phyloP scores from a whole-genome alignment of 2,329 filamentous ascomycete genomes.

The Endothia cerciana region DNA sequence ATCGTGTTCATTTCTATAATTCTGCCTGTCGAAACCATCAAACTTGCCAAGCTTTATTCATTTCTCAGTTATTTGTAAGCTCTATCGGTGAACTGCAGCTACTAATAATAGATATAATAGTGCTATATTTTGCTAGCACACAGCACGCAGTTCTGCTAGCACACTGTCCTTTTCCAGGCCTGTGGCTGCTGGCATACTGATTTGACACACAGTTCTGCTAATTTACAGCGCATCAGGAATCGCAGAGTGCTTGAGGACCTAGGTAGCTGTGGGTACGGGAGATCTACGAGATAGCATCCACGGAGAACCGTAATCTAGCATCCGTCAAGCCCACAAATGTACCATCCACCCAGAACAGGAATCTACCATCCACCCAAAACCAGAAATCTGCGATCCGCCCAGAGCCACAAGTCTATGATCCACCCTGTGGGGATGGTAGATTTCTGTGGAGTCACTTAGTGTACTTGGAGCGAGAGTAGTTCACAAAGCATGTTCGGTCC shows the following conservation, averaged over 20 bases:
- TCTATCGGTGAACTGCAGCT: slow-evolving; percentile 3
- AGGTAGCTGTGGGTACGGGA: neutral
- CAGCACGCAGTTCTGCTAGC: too few species aligned
- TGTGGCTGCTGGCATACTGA: too few species aligned
- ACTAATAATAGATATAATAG: neutral
- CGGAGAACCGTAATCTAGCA: neutral
- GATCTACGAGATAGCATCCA: slow-evolving; percentile 2
- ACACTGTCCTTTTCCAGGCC: too few species aligned
- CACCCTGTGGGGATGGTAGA: neutral
- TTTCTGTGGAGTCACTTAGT: slow-evolving; percentile 1
- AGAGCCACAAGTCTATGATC: neutral
- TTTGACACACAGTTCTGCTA: neutral
- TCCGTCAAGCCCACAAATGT: too few species aligned
- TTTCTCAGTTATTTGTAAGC: neutral
- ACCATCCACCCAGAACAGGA: too few species aligned
- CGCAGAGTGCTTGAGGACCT: neutral
- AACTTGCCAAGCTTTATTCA: too few species aligned
- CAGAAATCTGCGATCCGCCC: too few species aligned
- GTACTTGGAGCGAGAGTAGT: slow-evolving; percentile 7
- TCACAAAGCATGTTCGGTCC: slow-evolving; percentile 4
- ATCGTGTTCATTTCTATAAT: too few species aligned
- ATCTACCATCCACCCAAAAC: too few species aligned
- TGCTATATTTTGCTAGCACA: neutral
- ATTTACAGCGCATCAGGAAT: slow-evolving; percentile 2
- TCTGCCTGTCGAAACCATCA: too few species aligned